Percentiles rank a stretch among this genome's conserved stretches.
These are phyloP conservation scores for Helotiales sp. DNA, from an alignment of 2,329 filamentous ascomycete species.

Conservation along the genomic window DNA sequence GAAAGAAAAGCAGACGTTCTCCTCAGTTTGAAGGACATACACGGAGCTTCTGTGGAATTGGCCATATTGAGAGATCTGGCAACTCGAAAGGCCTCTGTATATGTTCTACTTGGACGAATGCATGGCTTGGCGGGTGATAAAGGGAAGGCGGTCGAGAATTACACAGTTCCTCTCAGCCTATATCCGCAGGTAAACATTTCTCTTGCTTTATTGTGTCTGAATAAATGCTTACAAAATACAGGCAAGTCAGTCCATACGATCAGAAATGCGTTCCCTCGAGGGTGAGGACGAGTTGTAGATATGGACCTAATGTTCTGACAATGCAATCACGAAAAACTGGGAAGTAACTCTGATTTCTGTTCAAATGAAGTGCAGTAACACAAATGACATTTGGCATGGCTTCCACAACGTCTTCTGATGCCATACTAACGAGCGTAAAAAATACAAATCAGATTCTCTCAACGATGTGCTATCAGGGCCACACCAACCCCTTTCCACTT, in stretches of 20 bases:
- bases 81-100: too few relatives aligned
- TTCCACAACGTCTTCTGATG: background rate
- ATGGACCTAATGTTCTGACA: background rate
- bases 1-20: too few relatives aligned
- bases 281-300: background rate
- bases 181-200: background rate
- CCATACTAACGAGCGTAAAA: background rate
- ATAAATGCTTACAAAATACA: background rate
- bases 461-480: too few relatives aligned
- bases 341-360: background rate
- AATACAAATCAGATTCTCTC: too few relatives aligned
- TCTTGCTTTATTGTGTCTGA: background rate
- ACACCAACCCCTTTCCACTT: too few relatives aligned
- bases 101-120: too few relatives aligned
- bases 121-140: too few relatives aligned
- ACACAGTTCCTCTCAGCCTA: background rate
- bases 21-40: too few relatives aligned
- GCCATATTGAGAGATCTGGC: too few relatives aligned
- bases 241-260: background rate
- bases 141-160: too few relatives aligned
- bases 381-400: background rate
- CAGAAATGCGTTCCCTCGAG: background rate
- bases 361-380: background rate
- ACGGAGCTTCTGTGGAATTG: too few relatives aligned
- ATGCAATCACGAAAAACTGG: background rate